Evolutionary conservation across 805 yeast genomes (phyloP).

Genomic region (Diddensiella caesifluorescens): DNA sequence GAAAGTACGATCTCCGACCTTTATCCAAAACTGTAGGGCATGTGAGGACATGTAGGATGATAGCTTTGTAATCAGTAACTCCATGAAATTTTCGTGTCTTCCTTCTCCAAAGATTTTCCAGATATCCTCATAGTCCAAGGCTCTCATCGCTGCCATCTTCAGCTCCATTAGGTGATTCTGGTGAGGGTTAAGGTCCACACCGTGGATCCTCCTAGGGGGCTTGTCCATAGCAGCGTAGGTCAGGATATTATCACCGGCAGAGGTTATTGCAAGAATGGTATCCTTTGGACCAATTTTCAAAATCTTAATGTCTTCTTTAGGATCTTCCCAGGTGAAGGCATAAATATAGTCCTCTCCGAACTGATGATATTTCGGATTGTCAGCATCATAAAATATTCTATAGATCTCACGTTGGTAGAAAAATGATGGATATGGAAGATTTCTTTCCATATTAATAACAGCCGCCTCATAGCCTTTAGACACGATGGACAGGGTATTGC

Average conservation of each 20-base stretch:
- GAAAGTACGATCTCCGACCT: conserved; percentile 56
- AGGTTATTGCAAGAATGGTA: conserved; percentile 75
- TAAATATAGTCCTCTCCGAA: conserved; percentile 76
- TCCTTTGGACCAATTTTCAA: conserved; percentile 57
- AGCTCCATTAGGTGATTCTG: conserved; percentile 78
- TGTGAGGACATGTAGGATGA: conserved; percentile 71
- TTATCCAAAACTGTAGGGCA: conserved; percentile 77
- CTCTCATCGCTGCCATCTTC: conserved; percentile 65
- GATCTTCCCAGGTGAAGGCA: conserved; percentile 91
- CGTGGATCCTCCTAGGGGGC: conserved; percentile 74
- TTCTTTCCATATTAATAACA: conserved; percentile 50
- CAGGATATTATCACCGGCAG: conserved; percentile 79
- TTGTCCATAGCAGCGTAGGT: conserved; percentile 66
- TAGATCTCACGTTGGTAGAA: conserved; percentile 74
- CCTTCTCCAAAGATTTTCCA: conserved; percentile 82
- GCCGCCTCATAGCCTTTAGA: conserved; percentile 77
- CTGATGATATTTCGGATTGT: conserved; percentile 60
- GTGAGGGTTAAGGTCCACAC: conserved; percentile 78
- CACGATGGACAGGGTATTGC: conserved; percentile 14
- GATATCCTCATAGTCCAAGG: conserved; percentile 50
- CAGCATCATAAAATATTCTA: conserved; percentile 75
- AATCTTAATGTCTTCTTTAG: conserved; percentile 69
- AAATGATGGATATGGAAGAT: conserved; percentile 72
- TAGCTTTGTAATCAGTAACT: conserved; percentile 50
- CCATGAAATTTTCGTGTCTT: conserved; percentile 46